Conservation (phyloP, 1,284 basidiomycete species). For the Ceratobasidium sp. region DNA sequence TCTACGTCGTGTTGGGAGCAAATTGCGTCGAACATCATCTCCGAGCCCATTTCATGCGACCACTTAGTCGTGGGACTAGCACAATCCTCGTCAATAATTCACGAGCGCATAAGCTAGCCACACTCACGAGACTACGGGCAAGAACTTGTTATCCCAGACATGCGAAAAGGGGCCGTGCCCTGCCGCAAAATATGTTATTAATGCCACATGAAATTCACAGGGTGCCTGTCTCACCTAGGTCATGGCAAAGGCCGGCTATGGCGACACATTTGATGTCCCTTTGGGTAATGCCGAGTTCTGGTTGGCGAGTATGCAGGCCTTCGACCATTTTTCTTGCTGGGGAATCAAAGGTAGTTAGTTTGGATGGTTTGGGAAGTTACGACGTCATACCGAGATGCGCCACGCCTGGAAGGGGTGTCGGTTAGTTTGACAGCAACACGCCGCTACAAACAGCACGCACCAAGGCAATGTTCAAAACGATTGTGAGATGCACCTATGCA, state of each 20-base stretch:
- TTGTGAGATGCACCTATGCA: conserved; percentile 72
- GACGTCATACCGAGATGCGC: conserved; percentile 65
- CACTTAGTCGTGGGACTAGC: conserved; percentile 64
- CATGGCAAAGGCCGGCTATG: conserved; percentile 78
- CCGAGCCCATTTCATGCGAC: conserved; percentile 78
- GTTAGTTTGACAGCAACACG: conserved; percentile 1
- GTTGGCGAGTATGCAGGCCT: conserved; percentile 71
- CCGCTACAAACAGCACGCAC: conserved; percentile 58
- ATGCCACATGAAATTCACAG: neutral
- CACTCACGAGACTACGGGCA: conserved; percentile 69
- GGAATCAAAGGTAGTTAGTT: neutral
- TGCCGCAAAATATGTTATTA: neutral
- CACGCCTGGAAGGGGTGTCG: conserved; percentile 65
- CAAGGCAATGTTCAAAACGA: conserved; percentile 83
- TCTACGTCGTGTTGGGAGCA: conserved; percentile 66
- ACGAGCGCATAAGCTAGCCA: neutral
- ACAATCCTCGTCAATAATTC: conserved; percentile 1
- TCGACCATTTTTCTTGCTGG: conserved; percentile 67
- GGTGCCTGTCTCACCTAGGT: conserved; percentile 60
- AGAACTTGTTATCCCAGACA: conserved; percentile 77
- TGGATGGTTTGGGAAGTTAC: neutral
- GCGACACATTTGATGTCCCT: conserved; percentile 77
- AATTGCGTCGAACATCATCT: conserved; percentile 79
- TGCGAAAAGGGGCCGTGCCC: conserved; percentile 81
- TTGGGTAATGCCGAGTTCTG: conserved; percentile 72